Conservation (phyloP, 2,329 filamentous ascomycete species). For the Ilyonectria destructans region DNA sequence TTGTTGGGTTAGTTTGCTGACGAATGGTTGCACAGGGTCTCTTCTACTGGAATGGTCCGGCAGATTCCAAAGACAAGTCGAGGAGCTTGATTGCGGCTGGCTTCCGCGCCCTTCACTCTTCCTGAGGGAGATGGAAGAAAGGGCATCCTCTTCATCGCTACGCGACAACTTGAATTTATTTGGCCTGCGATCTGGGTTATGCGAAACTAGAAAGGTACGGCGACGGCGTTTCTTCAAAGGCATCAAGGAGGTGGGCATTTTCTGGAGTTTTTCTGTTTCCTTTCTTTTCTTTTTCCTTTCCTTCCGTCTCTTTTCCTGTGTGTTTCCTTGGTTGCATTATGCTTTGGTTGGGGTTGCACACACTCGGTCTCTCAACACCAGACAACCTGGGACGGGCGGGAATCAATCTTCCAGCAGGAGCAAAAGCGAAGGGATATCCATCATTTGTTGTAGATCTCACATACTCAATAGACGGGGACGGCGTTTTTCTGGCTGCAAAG, state of each 20-base stretch:
- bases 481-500: constrained; percentile 41
- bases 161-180: constrained; percentile 31
- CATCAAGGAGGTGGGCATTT: constrained; percentile 39
- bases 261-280: constrained; percentile 30
- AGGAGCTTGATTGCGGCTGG: constrained; percentile 73
- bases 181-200: constrained; percentile 32
- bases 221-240: constrained; percentile 40
- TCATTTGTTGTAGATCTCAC: constrained; percentile 37
- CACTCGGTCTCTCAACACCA: constrained; percentile 33
- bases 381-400: constrained; percentile 33
- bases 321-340: not conserved
- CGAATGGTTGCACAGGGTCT: constrained; percentile 69
- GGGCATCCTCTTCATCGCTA: constrained; percentile 26
- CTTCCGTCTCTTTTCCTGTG: constrained; percentile 24
- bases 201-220: constrained; percentile 34
- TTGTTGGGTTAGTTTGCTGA: constrained; percentile 40
- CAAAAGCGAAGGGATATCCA: constrained; percentile 34
- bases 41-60: constrained; percentile 87
- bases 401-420: constrained; percentile 38
- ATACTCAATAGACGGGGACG: constrained; percentile 44
- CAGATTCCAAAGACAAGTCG: constrained; percentile 73
- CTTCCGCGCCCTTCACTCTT: constrained; percentile 70
- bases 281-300: constrained; percentile 16
- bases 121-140: constrained; percentile 39
- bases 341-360: constrained; percentile 14